Evolutionary conservation across 306 rosid genomes (phyloP), one percentile per base, ranked within the genome.

Genomic region (Fagus crenata): DNA sequence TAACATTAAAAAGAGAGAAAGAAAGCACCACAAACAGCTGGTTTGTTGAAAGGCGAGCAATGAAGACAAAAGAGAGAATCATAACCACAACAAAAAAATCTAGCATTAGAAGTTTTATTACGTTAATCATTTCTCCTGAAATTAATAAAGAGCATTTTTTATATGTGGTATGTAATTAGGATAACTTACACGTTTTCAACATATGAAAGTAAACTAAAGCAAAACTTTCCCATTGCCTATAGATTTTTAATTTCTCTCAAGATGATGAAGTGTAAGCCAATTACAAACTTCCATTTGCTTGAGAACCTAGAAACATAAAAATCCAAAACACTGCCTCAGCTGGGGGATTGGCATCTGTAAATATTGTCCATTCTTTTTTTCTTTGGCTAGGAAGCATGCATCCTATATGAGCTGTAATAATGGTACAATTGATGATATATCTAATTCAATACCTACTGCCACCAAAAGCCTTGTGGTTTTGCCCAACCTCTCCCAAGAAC

Each of bases 71-170:
- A 61, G 22, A 74, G 42, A 55, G 70, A 33, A 37, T 37, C 65
- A 80, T 33, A 74, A 41, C 18, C 4, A 41, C 17, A 33, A 32
- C 35, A 9, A 31, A 15, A 15, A 72, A 22, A 43, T 43, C 12
- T 37, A 72, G 46, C 65, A 54, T 64, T 40, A 6, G 69, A 63
- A 63, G 22, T 35, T 63, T 22, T 63, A 63, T 63, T 63, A 39
- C 33, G 69, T 63, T 33, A 12, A 63, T 63, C 69, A 63, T 14
- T 33, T 35, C 42, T 39, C 69, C 36, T 6, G n/a, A 15, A 14
- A 63, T 28, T 58, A 7, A 59, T 31, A 3, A 11, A 59, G 15
- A 32, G 67, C 39, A 31, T 59, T 59, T 31, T 59, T 12, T 37
- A 59, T 28, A 59, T 59, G 15, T 14, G 2, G 32, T 59, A 28